phyloP scores from a whole-genome alignment of 768 basidiomycete species.

The Calvatia gigantea region DNA sequence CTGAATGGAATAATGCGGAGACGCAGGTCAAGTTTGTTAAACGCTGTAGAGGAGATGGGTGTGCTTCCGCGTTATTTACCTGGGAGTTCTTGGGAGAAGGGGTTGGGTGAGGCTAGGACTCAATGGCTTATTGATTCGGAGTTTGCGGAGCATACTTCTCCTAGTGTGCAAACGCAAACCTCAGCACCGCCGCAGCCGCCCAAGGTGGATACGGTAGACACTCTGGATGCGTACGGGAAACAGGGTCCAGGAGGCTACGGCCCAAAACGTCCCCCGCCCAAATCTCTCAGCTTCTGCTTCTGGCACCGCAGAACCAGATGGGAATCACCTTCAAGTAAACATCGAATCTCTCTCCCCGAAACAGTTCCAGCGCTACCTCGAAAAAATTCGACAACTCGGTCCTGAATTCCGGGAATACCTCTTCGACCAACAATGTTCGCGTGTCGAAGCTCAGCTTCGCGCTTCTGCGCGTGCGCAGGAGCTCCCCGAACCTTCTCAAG shows the following conservation, averaged over 20 bases:
- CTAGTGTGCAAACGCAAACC: neutral
- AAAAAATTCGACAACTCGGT: constrained; percentile 53
- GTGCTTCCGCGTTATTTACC: constrained; percentile 27
- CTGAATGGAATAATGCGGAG: constrained; percentile 72
- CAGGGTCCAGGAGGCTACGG: constrained; percentile 23
- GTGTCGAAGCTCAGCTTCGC: constrained; percentile 1
- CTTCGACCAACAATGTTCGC: constrained; percentile 16
- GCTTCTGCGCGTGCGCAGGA: neutral
- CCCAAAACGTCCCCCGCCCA: constrained; percentile 5
- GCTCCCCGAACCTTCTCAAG: neutral
- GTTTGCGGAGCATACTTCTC: constrained; percentile 21
- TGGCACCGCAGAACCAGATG: neutral
- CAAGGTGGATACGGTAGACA: neutral
- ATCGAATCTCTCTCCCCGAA: constrained; percentile 55
- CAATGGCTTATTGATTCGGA: constrained; percentile 45
- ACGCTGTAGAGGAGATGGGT: constrained; percentile 63
- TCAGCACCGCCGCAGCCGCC: constrained; percentile 8
- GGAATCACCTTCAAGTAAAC: constrained; percentile 35
- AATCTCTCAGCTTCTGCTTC: neutral
- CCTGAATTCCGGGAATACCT: constrained; percentile 42
- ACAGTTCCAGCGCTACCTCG: constrained; percentile 58
- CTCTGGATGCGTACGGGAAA: constrained; percentile 10
- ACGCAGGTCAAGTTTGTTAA: constrained; percentile 63
- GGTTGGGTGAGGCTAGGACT: constrained; percentile 30
- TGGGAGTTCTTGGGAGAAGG: constrained; percentile 33